These are phyloP conservation scores for Skeletonema costatum DNA, from an alignment of 108 stramenopile species.

Conservation along the genomic window DNA sequence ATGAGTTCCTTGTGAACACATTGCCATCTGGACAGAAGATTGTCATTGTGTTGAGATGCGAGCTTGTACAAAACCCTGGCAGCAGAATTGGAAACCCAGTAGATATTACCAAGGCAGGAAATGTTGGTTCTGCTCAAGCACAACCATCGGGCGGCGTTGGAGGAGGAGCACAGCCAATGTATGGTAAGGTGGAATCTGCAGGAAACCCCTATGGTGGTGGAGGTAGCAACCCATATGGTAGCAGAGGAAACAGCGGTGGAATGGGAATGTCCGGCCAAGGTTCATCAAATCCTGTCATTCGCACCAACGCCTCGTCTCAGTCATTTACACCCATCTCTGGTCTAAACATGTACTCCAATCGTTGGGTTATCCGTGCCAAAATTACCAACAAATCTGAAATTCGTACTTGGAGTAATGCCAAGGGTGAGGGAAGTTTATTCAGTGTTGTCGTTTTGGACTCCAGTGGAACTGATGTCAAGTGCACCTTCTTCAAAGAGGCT, in stretches of 20 bases:
- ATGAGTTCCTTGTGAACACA: slow-evolving; percentile 81
- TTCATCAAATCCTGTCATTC: slow-evolving; percentile 65
- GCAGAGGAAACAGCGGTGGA: slow-evolving; percentile 6
- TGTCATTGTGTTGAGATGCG: slow-evolving; percentile 64
- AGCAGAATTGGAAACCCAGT: slow-evolving; percentile 66
- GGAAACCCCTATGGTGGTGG: slow-evolving; percentile 44
- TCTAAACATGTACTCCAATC: slow-evolving; percentile 96
- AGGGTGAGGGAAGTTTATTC: slow-evolving; percentile 92
- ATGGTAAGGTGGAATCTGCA: slow-evolving; percentile 34
- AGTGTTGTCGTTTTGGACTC: slow-evolving; percentile 88
- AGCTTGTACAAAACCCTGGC: slow-evolving; percentile 40
- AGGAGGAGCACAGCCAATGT: slow-evolving; percentile 37
- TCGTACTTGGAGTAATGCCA: slow-evolving; percentile 90
- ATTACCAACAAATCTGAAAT: slow-evolving; percentile 90
- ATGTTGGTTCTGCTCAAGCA: slow-evolving; percentile 6
- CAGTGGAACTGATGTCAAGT: slow-evolving; percentile 87
- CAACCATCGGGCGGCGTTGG: slow-evolving; percentile 3
- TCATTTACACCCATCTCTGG: slow-evolving; percentile 82
- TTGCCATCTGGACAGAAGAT: slow-evolving; percentile 75
- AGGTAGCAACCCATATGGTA: slow-evolving; percentile 57
- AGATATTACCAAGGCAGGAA: slow-evolving; percentile 57
- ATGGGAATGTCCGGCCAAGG: not conserved
- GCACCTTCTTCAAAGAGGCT: slow-evolving; percentile 96
- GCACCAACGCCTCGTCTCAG: slow-evolving; percentile 48
- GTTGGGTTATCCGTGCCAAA: slow-evolving; percentile 90